Percentiles rank a stretch among this genome's conserved stretches.
These are phyloP conservation scores for Boletus mariae DNA, from an alignment of 1,284 basidiomycete species.

Conservation along the genomic window DNA sequence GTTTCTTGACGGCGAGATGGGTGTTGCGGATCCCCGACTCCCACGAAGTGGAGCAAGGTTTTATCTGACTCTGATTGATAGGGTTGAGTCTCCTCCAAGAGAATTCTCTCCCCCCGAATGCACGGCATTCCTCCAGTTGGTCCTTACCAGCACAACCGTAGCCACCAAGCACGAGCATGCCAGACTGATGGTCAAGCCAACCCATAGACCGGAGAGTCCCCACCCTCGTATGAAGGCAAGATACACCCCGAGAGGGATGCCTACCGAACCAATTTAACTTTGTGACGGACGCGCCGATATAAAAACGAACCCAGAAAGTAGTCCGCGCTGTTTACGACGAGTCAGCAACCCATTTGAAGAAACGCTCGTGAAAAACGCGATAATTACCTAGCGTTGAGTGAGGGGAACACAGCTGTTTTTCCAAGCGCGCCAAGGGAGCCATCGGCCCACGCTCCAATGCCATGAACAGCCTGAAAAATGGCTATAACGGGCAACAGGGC, in stretches of 20 bases:
- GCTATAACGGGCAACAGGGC: constrained; percentile 23
- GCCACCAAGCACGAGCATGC: constrained; percentile 20
- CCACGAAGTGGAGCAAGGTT: too few species aligned
- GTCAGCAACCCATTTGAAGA: constrained; percentile 3
- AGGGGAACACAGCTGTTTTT: constrained; percentile 26
- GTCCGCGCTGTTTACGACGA: constrained; percentile 13
- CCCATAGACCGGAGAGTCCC: constrained; percentile 29
- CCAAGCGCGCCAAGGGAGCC: constrained; percentile 20
- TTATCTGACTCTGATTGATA: too few species aligned
- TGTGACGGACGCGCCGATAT: not conserved
- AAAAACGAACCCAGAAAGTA: constrained; percentile 21
- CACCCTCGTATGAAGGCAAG: constrained; percentile 21
- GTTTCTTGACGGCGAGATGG: too few species aligned
- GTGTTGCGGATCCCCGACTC: too few species aligned
- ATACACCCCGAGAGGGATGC: constrained; percentile 30
- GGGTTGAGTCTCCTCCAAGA: not conserved
- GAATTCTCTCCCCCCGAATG: not conserved
- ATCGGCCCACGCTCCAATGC: constrained; percentile 25
- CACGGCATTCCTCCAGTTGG: constrained; percentile 14
- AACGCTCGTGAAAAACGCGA: not conserved
- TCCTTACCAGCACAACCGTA: constrained; percentile 17
- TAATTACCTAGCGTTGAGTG: constrained; percentile 23
- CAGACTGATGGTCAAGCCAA: constrained; percentile 23
- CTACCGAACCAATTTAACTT: constrained; percentile 5
- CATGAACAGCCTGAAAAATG: constrained; percentile 23